These are phyloP conservation scores for Talaromyces atroroseus DNA, from an alignment of 2,329 filamentous ascomycete species.

Conservation along the genomic window DNA sequence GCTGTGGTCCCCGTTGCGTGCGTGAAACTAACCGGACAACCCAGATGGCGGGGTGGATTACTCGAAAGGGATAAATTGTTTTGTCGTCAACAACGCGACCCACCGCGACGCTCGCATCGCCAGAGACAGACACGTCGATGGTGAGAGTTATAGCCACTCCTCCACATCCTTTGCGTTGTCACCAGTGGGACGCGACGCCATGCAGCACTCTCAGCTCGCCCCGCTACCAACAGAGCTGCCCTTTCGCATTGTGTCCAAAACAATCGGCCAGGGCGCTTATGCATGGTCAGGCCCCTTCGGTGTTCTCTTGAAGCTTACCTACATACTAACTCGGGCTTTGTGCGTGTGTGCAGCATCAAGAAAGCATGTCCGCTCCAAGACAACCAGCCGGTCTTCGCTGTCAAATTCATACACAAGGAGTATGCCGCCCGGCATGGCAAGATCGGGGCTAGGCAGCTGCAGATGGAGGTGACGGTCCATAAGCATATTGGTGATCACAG, in stretches of 20 bases:
- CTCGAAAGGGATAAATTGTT: constrained; percentile 35
- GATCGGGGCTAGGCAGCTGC: constrained; percentile 80
- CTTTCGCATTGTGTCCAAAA: constrained; percentile 92
- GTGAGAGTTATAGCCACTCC: no score
- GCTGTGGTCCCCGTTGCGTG: no score
- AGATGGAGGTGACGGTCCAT: constrained; percentile 87
- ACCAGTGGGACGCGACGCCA: constrained; percentile 20
- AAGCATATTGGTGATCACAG: constrained; percentile 80
- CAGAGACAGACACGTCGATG: neutral
- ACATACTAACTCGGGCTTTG: neutral
- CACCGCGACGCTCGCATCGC: neutral
- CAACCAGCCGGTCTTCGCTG: constrained; percentile 75
- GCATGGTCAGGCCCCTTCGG: constrained; percentile 62
- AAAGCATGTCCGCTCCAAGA: constrained; percentile 75
- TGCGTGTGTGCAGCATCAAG: constrained; percentile 63
- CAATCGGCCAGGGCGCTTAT: constrained; percentile 93
- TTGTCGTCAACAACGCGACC: constrained; percentile 13
- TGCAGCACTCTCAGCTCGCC: constrained; percentile 78
- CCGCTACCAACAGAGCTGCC: constrained; percentile 79
- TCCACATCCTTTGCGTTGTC: neutral
- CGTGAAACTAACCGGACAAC: no score
- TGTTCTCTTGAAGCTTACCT: neutral
- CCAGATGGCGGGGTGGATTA: constrained; percentile 19
- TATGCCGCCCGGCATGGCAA: constrained; percentile 87
- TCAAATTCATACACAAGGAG: constrained; percentile 98